Percentiles rank a stretch among this genome's conserved stretches.
Evolutionary conservation across 805 yeast genomes (phyloP).

Genomic region (Yamadazyma sp.): DNA sequence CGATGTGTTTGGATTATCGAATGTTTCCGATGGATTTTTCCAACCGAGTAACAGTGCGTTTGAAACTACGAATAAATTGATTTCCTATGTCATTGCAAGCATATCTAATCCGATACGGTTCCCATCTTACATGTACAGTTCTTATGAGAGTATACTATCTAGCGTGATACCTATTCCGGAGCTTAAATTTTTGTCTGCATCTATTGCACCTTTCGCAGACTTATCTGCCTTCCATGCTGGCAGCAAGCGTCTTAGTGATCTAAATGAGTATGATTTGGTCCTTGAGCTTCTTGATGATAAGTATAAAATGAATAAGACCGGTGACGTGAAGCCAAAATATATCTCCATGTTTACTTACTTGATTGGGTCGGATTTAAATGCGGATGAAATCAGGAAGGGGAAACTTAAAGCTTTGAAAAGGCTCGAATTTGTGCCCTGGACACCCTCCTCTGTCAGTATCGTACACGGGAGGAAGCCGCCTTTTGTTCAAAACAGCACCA

Average conservation of each 20-base stretch:
- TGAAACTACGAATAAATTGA: conserved; percentile 78
- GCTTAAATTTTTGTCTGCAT: conserved; percentile 47
- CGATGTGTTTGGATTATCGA: conserved; percentile 25
- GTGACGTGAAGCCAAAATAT: conserved; percentile 44
- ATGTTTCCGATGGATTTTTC: conserved; percentile 5
- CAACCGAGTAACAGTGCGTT: conserved; percentile 53
- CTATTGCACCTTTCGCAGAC: conserved; percentile 46
- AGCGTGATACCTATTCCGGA: conserved; percentile 84
- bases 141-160: conserved; percentile 76
- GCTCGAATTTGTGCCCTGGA: conserved; percentile 81
- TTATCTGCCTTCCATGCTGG: conserved; percentile 41
- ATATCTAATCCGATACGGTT: conserved; percentile 85
- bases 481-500: conserved; percentile 38
- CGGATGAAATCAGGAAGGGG: conserved; percentile 70
- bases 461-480: conserved; percentile 77
- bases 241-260: conserved; percentile 41
- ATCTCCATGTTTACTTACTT: conserved; percentile 67
- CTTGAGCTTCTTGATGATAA: conserved; percentile 79
- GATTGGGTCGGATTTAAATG: conserved; percentile 64
- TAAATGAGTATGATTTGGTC: conserved; percentile 82
- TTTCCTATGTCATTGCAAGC: conserved; percentile 80
- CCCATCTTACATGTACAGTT: conserved; percentile 89
- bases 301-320: conserved; percentile 63
- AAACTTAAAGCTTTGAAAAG: conserved; percentile 61
- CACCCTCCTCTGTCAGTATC: conserved; percentile 74